A percentile compares a stretch with the other conserved stretches of the same genome.
phyloP scores from a whole-genome alignment of 768 basidiomycete species.

The Tylopilus plumbeoviolaceoides region DNA sequence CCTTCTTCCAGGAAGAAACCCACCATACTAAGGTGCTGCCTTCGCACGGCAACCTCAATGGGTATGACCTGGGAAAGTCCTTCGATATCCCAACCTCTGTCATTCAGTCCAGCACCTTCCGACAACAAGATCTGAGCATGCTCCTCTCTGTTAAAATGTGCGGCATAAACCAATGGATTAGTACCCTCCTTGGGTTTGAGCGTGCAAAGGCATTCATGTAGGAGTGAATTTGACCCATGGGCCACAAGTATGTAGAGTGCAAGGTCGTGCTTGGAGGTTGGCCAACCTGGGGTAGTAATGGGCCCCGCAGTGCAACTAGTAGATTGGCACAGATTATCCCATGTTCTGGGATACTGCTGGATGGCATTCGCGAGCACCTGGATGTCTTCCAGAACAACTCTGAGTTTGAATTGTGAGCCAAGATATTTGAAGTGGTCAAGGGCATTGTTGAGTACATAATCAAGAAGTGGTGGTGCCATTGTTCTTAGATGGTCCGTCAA shows the following conservation, averaged over 20 bases:
- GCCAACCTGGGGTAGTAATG: not conserved
- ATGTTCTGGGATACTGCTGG: not conserved
- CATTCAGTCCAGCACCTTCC: not conserved
- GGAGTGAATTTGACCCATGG: not conserved
- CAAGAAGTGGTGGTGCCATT: not conserved
- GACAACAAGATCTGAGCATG: not conserved
- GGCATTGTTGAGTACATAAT: not conserved
- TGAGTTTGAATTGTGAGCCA: not conserved
- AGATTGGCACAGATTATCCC: not conserved
- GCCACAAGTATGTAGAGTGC: not conserved
- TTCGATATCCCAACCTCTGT: not conserved
- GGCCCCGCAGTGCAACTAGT: not conserved
- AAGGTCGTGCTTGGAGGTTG: not conserved
- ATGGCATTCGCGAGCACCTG: not conserved
- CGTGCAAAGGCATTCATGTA: no score
- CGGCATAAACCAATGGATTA: slow-evolving; percentile 4
- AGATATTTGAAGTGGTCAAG: not conserved
- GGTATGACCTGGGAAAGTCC: not conserved
- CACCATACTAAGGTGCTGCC: not conserved
- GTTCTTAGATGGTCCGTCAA: no score
- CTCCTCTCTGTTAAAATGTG: not conserved
- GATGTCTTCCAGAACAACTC: not conserved
- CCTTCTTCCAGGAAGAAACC: not conserved
- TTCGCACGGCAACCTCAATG: not conserved
- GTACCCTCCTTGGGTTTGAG: not conserved